Conservation (phyloP, 371 early-diverging fungal species). For the Parasitella parasitica region DNA sequence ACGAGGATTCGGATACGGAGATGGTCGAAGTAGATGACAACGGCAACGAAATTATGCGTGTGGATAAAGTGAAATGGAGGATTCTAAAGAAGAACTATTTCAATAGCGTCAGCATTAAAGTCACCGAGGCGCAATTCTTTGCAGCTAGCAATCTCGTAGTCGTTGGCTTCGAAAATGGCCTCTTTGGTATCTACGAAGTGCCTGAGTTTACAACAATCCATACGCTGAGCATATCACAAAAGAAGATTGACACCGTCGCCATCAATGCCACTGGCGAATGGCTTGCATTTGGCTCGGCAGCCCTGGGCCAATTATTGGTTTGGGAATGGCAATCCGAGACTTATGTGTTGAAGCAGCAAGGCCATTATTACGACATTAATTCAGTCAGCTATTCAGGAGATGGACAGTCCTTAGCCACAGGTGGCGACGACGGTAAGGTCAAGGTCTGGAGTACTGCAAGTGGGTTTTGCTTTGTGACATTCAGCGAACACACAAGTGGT, state of each 20-base stretch:
- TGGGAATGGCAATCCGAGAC: constrained; percentile 99
- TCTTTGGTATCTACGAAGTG: constrained; percentile 97
- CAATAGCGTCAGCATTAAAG: constrained; percentile 69
- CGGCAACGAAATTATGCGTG: constrained; percentile 37
- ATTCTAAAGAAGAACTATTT: constrained; percentile 69
- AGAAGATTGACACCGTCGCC: constrained; percentile 84
- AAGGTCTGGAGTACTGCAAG: constrained; percentile 96
- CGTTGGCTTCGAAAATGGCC: constrained; percentile 89
- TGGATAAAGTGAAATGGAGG: constrained; percentile 61
- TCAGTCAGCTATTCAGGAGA: constrained; percentile 87
- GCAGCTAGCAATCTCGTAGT: constrained; percentile 72
- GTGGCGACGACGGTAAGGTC: constrained; percentile 96
- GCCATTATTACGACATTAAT: constrained; percentile 93
- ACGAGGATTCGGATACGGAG: constrained; percentile 40
- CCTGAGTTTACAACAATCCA: constrained; percentile 89
- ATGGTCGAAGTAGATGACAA: constrained; percentile 60
- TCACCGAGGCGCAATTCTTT: constrained; percentile 83
- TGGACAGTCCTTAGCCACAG: constrained; percentile 94
- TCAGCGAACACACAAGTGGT: constrained; percentile 87
- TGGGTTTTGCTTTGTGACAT: constrained; percentile 97
- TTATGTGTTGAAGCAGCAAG: constrained; percentile 97
- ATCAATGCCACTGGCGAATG: constrained; percentile 95
- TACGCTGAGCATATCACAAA: constrained; percentile 91
- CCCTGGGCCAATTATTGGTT: constrained; percentile 93
- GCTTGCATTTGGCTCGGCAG: constrained; percentile 93